Evolutionary conservation across 768 basidiomycete species (phyloP), one percentile per base, ranked within the genome.

Genomic region (Rhodotorula paludigena): DNA sequence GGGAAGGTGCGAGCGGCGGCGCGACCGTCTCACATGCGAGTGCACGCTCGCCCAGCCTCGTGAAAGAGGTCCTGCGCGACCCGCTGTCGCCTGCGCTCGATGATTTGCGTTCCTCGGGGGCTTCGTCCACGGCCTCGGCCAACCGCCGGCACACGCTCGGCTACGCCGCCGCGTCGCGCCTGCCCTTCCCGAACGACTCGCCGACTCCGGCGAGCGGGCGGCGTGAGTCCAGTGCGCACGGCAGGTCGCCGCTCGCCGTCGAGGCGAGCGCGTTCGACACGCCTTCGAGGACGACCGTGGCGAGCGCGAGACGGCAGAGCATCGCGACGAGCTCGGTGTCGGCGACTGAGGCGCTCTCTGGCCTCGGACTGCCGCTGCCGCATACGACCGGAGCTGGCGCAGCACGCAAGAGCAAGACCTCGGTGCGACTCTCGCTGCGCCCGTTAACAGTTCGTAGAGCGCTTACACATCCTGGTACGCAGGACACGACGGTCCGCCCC

Each of bases 21-120:
- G 63, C 56, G 23, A 58, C 63, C 28, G 63, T 68, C 21, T 72
- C 66, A 16, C 62, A 57, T 53, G 63, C 65, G 10, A 49, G 41
- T 6, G 55, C 55, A 11, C 44, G 64, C 2, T 59, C 64, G n/a
- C 60, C 64, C 0, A 7, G 15, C 20, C 30, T 53, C 9, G 20
- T 30, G 1, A 48, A 59, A 5, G 59, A 66, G n/a, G 45, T 42
- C 25, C 57, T 71, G 7, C 60, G 69, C 25, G 55, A 67, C 45
- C 70, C 65, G 35, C 64, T 63, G 39, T 48, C 15, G 53, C 25
- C 49, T 25, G 49, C 49, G 53, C 23, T 44, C 2, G 28, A 42
- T 12, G 63, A 64, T 23, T 25, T n/a, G 42, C 38, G 41, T 25
- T 32, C 41, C 1, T 3, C 51, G 25, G 8, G 30, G 2, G 7